Conservation (phyloP, 2,329 filamentous ascomycete genomes). For the Sarocladium brachiariae region DNA sequence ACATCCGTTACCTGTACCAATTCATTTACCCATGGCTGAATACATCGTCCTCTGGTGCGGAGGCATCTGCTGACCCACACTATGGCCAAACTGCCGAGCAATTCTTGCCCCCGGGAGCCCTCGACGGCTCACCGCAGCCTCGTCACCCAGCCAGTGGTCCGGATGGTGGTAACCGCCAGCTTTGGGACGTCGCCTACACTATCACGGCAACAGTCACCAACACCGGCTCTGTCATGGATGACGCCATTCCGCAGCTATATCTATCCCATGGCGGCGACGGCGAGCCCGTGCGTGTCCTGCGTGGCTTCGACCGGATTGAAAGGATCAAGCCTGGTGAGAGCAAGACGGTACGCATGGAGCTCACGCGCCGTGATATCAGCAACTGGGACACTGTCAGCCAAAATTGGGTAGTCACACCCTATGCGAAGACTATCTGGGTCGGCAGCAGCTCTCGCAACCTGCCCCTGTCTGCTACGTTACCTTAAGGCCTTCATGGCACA, state of each 20-base stretch:
- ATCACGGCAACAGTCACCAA: conserved; percentile 65
- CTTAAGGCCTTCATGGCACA: not conserved
- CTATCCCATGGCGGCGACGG: conserved; percentile 71
- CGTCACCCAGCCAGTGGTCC: conserved; percentile 42
- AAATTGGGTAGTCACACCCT: conserved; percentile 66
- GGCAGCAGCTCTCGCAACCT: conserved; percentile 50
- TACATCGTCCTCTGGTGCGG: conserved; percentile 48
- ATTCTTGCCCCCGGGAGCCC: conserved; percentile 54
- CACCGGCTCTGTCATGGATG: conserved; percentile 56
- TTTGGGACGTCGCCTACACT: conserved; percentile 65
- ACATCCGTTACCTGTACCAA: conserved; percentile 42
- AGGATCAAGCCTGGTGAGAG: conserved; percentile 63
- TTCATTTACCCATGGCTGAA: conserved; percentile 71
- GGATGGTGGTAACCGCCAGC: conserved; percentile 56
- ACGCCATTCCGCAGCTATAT: conserved; percentile 73
- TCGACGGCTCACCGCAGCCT: conserved; percentile 50
- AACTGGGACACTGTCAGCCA: conserved; percentile 79
- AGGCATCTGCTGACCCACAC: conserved; percentile 49
- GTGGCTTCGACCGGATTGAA: conserved; percentile 71
- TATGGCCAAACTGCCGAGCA: conserved; percentile 53
- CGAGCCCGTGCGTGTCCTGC: conserved; percentile 60
- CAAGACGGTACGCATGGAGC: conserved; percentile 56
- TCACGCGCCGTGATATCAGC: conserved; percentile 75
- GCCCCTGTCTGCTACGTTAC: conserved; percentile 27
- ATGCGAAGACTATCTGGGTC: conserved; percentile 47